Evolutionary conservation across 1,139 yeast genomes (phyloP).

Genomic region (Pichiaceae sp.): DNA sequence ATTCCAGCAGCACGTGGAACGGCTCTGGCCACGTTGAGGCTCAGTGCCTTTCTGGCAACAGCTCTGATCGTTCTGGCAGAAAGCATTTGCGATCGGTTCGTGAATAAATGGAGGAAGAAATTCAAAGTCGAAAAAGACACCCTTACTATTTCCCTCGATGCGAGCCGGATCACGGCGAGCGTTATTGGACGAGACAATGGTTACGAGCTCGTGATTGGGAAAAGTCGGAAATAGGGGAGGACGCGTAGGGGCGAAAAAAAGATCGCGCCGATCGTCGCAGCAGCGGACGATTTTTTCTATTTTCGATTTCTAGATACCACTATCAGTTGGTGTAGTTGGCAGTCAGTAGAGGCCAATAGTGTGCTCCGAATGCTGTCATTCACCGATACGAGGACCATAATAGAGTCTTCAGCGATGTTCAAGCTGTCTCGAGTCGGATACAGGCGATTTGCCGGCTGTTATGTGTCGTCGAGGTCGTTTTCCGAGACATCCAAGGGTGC

Average conservation of each 20-base stretch:
- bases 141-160: not conserved
- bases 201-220: not conserved
- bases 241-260: not conserved
- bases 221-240: not conserved
- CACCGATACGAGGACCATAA: not conserved
- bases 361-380: not conserved
- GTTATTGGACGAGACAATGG: not conserved
- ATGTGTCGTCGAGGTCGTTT: not conserved
- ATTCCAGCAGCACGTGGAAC: conserved; percentile 37
- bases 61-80: conserved; percentile 79
- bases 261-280: not conserved
- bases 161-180: not conserved
- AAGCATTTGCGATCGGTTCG: conserved; percentile 38
- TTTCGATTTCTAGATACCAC: not conserved
- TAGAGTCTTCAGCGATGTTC: not conserved
- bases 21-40: conserved; percentile 47
- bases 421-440: not conserved
- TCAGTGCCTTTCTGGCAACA: conserved; percentile 70
- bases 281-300: not conserved
- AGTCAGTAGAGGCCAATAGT: too few relatives aligned
- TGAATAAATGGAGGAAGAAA: not conserved
- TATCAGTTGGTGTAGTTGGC: too few relatives aligned
- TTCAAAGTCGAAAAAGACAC: not conserved
- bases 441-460: not conserved
- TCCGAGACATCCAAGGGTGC: not conserved